Percentiles rank a stretch among this genome's conserved stretches.
phyloP scores from a whole-genome alignment of 371 early-diverging fungal species.

The Mortierella sp. region DNA sequence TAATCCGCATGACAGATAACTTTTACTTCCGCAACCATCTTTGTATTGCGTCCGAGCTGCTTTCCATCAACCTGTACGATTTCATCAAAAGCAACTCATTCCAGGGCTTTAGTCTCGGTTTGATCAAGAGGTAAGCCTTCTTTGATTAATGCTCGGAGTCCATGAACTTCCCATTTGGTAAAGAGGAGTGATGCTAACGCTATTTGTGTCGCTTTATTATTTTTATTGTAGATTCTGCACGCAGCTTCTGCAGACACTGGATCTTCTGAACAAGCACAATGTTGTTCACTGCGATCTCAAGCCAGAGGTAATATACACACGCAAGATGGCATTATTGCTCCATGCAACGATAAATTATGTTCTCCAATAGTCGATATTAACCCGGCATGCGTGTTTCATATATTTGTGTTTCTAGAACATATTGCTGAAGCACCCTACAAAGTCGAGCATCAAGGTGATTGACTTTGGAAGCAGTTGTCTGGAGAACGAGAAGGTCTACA shows the following conservation, averaged over 20 bases:
- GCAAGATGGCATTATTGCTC: not conserved
- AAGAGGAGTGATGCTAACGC: not conserved
- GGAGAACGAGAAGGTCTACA: conserved; percentile 91
- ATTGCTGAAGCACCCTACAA: conserved; percentile 78
- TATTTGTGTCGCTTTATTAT: not conserved
- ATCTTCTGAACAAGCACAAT: conserved; percentile 77
- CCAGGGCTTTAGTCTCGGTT: conserved; percentile 87
- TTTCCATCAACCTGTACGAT: conserved; percentile 97
- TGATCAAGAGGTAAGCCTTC: conserved; percentile 75
- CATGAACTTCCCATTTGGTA: not conserved
- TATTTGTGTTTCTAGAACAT: conserved; percentile 70
- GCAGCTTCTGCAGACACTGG: conserved; percentile 91
- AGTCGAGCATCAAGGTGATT: conserved; percentile 94
- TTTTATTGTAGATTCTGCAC: conserved; percentile 69
- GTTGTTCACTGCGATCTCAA: conserved; percentile 99
- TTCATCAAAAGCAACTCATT: conserved; percentile 95
- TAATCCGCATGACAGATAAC: conserved; percentile 89
- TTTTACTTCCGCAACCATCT: conserved; percentile 96
- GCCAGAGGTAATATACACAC: conserved; percentile 81
- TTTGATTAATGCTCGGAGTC: not conserved
- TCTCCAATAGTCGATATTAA: not conserved
- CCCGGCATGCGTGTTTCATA: not conserved
- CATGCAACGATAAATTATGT: not conserved
- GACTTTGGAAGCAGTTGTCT: conserved; percentile 98
- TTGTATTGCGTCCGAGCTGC: conserved; percentile 91